Evolutionary conservation across 495 filamentous ascomycete genomes (phyloP), one percentile per base, ranked within the genome.

Genomic region (Neurospora sp.): DNA sequence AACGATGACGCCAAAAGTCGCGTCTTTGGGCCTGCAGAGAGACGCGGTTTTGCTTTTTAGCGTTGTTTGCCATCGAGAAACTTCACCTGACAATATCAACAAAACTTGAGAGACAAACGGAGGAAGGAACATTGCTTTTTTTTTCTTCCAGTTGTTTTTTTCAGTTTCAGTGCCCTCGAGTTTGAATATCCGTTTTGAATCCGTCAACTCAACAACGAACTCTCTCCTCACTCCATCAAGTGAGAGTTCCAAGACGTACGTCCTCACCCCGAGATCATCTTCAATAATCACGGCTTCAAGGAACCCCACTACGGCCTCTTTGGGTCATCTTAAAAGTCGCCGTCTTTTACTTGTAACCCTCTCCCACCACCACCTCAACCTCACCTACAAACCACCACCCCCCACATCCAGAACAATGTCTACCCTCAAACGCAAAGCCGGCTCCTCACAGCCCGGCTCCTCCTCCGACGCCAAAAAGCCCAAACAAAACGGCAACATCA

Each of bases 371-470:
- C 40, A 44, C 39, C 37, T 48, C 31, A 40, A 69, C 48, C 39
- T 18, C n/a, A 31, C 71, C 66, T 38, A 27, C 44, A 16, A 22
- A 20, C 14, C 35, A 42, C 14, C 44, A 39, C 22, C 16, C 38
- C 20, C 5, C 14, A 22, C n/a, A 12, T n/a, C 38, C 59, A 22
- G 9, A 73, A 81, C 73, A 71, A 87, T 87, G 83, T 85, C 85
- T 3, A 79, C 83, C 18, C 79, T 89, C 70, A 95, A 95, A 83
- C 90, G 92, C 74, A 94, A 93, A 84, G 88, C 89, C 46, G 53
- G 53, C 53, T 79, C 79, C 46, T 83, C 87, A 5, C 76, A 85
- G 27, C 79, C 84, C 18, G 79, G 82, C 20, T 79, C 82, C 7
- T 78, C 84, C 31, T 78, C 84, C 37, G 81, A 81, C 3, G 80